Conservation (phyloP, 1,284 basidiomycete species). For the Termitomyces sp. region DNA sequence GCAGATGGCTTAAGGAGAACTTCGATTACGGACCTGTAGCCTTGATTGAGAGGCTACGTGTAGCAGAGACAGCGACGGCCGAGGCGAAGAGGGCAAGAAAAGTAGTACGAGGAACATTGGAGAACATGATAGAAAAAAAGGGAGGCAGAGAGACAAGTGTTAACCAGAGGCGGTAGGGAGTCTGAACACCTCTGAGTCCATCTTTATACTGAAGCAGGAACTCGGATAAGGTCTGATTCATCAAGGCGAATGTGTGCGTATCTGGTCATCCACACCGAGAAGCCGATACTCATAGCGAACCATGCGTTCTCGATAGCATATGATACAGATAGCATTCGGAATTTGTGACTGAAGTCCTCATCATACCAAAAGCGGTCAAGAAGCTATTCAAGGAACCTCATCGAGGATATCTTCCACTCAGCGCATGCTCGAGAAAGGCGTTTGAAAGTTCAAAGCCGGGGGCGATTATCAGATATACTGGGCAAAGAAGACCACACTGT, state of each 20-base stretch:
- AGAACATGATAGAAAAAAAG: conserved; percentile 23
- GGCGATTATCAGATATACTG: not conserved
- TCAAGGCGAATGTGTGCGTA: not conserved
- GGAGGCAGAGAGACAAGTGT: not conserved
- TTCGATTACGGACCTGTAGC: conserved; percentile 15
- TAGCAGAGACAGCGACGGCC: conserved; percentile 9
- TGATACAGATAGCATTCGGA: not conserved
- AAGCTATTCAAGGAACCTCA: not conserved
- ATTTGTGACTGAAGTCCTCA: not conserved
- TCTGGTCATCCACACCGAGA: conserved; percentile 6
- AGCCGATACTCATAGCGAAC: not conserved
- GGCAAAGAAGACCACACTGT: not conserved
- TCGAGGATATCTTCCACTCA: not conserved
- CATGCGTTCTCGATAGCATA: not conserved
- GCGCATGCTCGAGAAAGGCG: not conserved
- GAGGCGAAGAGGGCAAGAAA: conserved; percentile 15
- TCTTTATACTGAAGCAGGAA: not conserved
- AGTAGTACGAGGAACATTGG: conserved; percentile 23
- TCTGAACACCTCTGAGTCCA: not conserved
- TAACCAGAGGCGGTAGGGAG: not conserved
- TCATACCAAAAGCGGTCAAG: not conserved
- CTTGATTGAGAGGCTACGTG: conserved; percentile 10
- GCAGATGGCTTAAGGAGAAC: not conserved
- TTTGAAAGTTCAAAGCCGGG: not conserved
- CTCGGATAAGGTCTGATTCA: not conserved